A percentile compares a stretch with the other conserved stretches of the same genome.
Conservation (phyloP, 208 protist genomes). For the Trypanosoma conorhini region DNA sequence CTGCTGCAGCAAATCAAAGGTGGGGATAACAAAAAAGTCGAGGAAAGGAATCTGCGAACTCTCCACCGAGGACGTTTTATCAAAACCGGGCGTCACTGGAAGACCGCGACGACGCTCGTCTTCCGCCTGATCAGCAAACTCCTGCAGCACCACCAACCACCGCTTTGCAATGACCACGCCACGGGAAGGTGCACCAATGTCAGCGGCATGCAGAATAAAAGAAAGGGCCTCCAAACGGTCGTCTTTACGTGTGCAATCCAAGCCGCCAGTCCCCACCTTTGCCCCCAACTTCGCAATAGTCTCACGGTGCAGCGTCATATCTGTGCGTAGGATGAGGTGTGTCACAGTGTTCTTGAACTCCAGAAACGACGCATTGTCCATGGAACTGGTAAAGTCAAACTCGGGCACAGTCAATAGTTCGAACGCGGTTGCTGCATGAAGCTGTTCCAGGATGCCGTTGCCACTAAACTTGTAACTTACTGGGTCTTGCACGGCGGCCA, state of each 20-base stretch:
- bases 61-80: conserved; percentile 30
- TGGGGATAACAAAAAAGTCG: conserved; percentile 67
- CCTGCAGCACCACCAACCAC: conserved; percentile 78
- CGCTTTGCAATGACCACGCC: conserved; percentile 55
- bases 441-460: conserved; percentile 60
- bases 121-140: conserved; percentile 76
- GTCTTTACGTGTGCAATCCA: conserved; percentile 38
- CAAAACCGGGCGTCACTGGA: conserved; percentile 49
- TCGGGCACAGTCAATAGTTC: conserved; percentile 44
- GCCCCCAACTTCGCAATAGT: conserved; percentile 29
- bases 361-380: conserved; percentile 53
- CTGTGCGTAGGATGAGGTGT: conserved; percentile 53
- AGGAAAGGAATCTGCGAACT: conserved; percentile 71
- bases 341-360: conserved; percentile 65
- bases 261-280: conserved; percentile 12
- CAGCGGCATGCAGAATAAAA: conserved; percentile 75
- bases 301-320: conserved; percentile 57
- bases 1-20: conserved; percentile 67
- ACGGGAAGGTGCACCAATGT: conserved; percentile 69
- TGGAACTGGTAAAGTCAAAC: conserved; percentile 55
- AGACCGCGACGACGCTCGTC: conserved; percentile 55
- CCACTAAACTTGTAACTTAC: conserved; percentile 57
- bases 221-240: conserved; percentile 58
- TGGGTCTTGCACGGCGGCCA: conserved; percentile 54
- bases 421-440: conserved; percentile 75